phyloP scores from a whole-genome alignment of 208 protist species.

The Acanthamoeba sp. region DNA sequence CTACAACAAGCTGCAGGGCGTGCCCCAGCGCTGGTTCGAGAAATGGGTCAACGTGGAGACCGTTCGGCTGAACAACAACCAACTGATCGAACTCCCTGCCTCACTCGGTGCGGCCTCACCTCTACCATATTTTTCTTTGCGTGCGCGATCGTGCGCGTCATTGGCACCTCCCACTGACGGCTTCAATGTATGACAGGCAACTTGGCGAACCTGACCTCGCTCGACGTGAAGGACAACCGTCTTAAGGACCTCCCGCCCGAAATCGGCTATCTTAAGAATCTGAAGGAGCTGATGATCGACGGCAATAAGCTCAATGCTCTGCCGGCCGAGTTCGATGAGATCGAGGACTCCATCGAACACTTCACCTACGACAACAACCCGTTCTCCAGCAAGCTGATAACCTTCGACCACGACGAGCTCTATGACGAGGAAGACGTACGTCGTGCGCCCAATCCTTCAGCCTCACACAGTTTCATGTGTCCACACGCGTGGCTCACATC shows the following conservation, averaged over 20 bases:
- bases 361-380: slow-evolving; percentile 74
- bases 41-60: slow-evolving; percentile 7
- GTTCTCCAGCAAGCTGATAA: slow-evolving; percentile 57
- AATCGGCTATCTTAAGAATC: slow-evolving; percentile 42
- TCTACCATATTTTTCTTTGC: not conserved
- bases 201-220: not conserved
- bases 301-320: slow-evolving; percentile 68
- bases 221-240: slow-evolving; percentile 27
- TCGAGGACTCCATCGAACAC: slow-evolving; percentile 21
- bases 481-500: too few relatives aligned
- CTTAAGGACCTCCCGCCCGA: slow-evolving; percentile 22
- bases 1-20: slow-evolving; percentile 20
- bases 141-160: too few relatives aligned
- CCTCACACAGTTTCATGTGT: too few relatives aligned
- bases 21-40: not conserved
- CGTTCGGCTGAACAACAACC: slow-evolving; percentile 22
- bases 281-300: slow-evolving; percentile 62
- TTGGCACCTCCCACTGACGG: too few relatives aligned
- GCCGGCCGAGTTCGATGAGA: slow-evolving; percentile 68
- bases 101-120: not conserved
- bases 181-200: not conserved
- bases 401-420: slow-evolving; percentile 21
- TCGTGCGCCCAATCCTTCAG: too few relatives aligned
- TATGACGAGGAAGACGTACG: slow-evolving; percentile 7
- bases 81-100: not conserved